Conservation (phyloP, 2,329 filamentous ascomycete genomes). For the Fusarium sp. region DNA sequence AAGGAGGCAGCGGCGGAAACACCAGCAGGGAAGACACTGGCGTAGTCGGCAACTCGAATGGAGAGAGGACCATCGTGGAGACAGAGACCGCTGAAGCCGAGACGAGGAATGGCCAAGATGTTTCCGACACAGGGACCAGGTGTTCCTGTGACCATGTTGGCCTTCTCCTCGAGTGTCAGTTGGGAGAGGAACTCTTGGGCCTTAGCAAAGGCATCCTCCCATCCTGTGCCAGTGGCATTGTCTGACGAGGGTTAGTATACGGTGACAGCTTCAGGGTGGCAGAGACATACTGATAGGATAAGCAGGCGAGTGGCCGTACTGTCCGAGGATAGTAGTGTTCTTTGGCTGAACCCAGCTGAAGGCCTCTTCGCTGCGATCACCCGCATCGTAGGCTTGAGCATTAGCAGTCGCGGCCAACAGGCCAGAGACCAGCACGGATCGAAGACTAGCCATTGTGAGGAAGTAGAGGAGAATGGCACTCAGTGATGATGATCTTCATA, state of each 20-base stretch:
- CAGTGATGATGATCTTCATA: slow-evolving; percentile 24
- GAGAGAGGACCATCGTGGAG: slow-evolving; percentile 55
- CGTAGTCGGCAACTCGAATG: slow-evolving; percentile 57
- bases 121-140: slow-evolving; percentile 54
- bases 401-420: slow-evolving; percentile 49
- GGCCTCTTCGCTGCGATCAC: slow-evolving; percentile 46
- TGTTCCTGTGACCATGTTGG: slow-evolving; percentile 53
- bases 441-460: slow-evolving; percentile 42
- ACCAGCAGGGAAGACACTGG: slow-evolving; percentile 65
- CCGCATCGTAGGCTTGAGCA: slow-evolving; percentile 48
- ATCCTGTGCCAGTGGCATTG: slow-evolving; percentile 55
- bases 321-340: slow-evolving; percentile 58
- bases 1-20: slow-evolving; percentile 73
- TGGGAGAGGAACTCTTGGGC: slow-evolving; percentile 52
- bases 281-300: slow-evolving; percentile 55
- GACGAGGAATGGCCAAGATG: slow-evolving; percentile 55
- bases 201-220: slow-evolving; percentile 55
- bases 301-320: slow-evolving; percentile 56
- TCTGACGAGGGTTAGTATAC: slow-evolving; percentile 46
- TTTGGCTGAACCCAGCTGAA: slow-evolving; percentile 58
- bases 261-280: accelerated
- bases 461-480: slow-evolving; percentile 6
- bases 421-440: slow-evolving; percentile 56
- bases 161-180: slow-evolving; percentile 51
- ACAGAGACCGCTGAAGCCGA: slow-evolving; percentile 60